Percentiles rank a stretch among this genome's conserved stretches.
phyloP scores from a whole-genome alignment of 164 flowering plant genomes.

The Litsea cubeba region DNA sequence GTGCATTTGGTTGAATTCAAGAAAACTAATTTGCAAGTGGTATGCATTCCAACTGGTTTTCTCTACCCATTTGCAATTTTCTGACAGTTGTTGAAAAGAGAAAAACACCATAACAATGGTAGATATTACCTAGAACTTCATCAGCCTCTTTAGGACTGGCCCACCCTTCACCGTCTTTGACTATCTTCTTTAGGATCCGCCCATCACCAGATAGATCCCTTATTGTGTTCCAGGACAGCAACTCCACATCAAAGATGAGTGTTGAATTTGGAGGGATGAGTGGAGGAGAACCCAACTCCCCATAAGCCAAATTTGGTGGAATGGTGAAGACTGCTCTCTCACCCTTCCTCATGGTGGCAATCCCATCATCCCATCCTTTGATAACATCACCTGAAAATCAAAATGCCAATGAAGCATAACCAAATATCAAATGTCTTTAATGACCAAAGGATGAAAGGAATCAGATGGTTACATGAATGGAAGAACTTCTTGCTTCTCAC shows the following conservation, averaged over 20 bases:
- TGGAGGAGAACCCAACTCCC: conserved; percentile 42
- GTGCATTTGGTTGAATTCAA: too few species aligned
- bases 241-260: conserved; percentile 41
- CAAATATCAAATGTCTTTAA: background rate
- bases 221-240: conserved; percentile 45
- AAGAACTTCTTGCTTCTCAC: background rate
- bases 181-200: conserved; percentile 46
- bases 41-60: too few species aligned
- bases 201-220: conserved; percentile 51
- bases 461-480: background rate
- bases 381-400: conserved; percentile 45
- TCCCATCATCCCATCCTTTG: conserved; percentile 55
- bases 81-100: too few species aligned
- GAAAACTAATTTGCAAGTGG: too few species aligned
- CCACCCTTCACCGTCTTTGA: conserved; percentile 45
- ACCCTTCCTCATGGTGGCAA: conserved; percentile 58
- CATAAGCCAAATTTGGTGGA: conserved; percentile 52
- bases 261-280: conserved; percentile 41
- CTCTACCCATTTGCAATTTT: too few species aligned
- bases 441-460: background rate
- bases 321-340: conserved; percentile 46
- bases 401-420: background rate
- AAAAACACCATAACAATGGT: background rate
- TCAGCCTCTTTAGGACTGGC: conserved; percentile 45
- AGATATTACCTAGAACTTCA: conserved; percentile 42